A percentile compares a stretch with the other conserved stretches of the same genome.
phyloP scores from a whole-genome alignment of 2,329 filamentous ascomycete species.

The Sordariomycetes sp. region DNA sequence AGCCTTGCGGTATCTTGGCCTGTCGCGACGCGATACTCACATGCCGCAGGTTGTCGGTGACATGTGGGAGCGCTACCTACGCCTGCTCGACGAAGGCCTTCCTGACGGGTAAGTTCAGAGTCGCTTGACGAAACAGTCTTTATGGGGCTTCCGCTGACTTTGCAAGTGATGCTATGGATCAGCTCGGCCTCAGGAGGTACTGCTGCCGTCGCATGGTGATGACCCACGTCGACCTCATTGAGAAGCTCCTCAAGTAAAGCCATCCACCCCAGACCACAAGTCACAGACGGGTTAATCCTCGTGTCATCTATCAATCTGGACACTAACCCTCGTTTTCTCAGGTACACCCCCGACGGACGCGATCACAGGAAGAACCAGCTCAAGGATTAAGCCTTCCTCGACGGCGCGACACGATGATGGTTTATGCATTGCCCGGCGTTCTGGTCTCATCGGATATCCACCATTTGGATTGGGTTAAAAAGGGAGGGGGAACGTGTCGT shows the following conservation, averaged over 20 bases:
- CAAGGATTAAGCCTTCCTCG: slow-evolving; percentile 6
- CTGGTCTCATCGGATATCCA: slow-evolving; percentile 2
- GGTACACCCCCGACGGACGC: slow-evolving; percentile 52
- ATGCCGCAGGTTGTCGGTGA: slow-evolving; percentile 75
- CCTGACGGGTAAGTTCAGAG: slow-evolving; percentile 57
- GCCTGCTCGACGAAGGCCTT: slow-evolving; percentile 69
- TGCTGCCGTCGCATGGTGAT: slow-evolving; percentile 99
- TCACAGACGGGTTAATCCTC: neutral
- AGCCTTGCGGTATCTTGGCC: neutral
- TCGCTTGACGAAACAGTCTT: neutral
- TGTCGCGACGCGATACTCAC: slow-evolving; percentile 15
- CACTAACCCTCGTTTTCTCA: slow-evolving; percentile 13
- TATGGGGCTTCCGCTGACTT: slow-evolving; percentile 14
- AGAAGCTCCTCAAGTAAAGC: slow-evolving; percentile 90
- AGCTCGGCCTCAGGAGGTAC: slow-evolving; percentile 87
- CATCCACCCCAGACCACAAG: neutral
- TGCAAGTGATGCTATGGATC: slow-evolving; percentile 84
- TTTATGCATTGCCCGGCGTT: slow-evolving; percentile 13
- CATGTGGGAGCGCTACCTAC: slow-evolving; percentile 92
- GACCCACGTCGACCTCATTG: slow-evolving; percentile 97
- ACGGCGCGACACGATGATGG: slow-evolving; percentile 3
- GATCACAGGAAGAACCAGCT: slow-evolving; percentile 48
- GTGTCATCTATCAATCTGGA: slow-evolving; percentile 1
- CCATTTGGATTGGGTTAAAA: neutral
- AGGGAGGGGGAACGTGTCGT: neutral